These are phyloP conservation scores for Papilionanthe hybrid DNA, from an alignment of 116 monocot genomes.

Conservation along the genomic window DNA sequence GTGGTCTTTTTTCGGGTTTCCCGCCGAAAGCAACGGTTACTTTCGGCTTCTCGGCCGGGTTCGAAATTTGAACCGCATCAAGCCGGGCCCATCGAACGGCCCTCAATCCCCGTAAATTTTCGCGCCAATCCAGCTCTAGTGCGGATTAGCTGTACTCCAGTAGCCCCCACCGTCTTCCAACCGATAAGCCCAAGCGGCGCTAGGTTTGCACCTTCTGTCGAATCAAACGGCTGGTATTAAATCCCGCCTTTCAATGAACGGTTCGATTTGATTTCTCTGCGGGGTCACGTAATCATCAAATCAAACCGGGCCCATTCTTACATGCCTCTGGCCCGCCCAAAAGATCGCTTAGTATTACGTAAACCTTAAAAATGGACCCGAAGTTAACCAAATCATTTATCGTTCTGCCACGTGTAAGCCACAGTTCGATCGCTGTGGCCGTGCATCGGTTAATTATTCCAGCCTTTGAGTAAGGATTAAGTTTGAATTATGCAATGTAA, in stretches of 20 bases:
- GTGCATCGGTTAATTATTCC: background rate
- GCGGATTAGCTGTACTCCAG: constrained; percentile 4
- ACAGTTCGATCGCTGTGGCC: too few relatives aligned
- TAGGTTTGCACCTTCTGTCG: background rate
- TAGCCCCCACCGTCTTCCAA: constrained; percentile 2
- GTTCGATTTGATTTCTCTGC: background rate
- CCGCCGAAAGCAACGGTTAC: constrained; percentile 13
- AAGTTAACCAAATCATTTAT: background rate
- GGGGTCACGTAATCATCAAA: background rate
- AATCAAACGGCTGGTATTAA: background rate
- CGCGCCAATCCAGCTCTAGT: constrained; percentile 1
- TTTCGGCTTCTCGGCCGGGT: constrained; percentile 9
- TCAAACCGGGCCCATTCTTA: background rate
- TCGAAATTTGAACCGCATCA: constrained; percentile 11
- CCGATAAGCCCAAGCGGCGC: background rate
- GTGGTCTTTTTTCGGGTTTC: constrained; percentile 9
- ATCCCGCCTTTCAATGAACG: background rate
- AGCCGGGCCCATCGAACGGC: constrained; percentile 6
- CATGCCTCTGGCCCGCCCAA: background rate
- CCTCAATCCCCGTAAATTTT: background rate
- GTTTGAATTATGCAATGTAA: background rate
- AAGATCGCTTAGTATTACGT: background rate
- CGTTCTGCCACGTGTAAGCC: background rate
- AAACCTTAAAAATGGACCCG: background rate
- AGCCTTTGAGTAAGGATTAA: background rate